Evolutionary conservation across 164 flowering plant genomes (phyloP).

Genomic region (Hamamelis virginiana): DNA sequence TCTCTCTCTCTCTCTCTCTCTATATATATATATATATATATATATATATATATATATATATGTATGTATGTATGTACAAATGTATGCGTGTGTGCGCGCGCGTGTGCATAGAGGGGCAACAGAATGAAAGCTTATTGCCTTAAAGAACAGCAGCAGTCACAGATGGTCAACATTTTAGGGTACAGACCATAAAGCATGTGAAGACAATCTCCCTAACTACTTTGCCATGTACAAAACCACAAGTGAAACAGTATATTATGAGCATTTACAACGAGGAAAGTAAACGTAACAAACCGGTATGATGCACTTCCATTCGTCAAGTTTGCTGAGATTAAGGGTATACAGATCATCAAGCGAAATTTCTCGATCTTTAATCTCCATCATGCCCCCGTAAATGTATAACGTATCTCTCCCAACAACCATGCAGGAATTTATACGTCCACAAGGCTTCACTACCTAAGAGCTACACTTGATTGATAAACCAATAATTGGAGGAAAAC

Average conservation of each 20-base stretch:
- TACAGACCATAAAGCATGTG: background rate
- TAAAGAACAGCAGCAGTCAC: background rate
- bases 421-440: conserved; percentile 87
- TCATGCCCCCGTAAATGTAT: conserved; percentile 92
- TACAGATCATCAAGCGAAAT: conserved; percentile 91
- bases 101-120: background rate
- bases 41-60: too few species aligned
- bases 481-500: conserved; percentile 5
- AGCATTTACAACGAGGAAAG: conserved; percentile 1
- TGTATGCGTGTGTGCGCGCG: too few species aligned
- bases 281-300: conserved; percentile 65
- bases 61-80: too few species aligned
- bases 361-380: conserved; percentile 90
- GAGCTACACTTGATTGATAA: conserved; percentile 8
- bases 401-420: conserved; percentile 83
- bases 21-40: too few species aligned
- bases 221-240: too few species aligned
- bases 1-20: too few species aligned
- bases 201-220: too few species aligned
- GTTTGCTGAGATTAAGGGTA: conserved; percentile 89
- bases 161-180: background rate
- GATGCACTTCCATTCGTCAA: conserved; percentile 98
- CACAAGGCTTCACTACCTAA: conserved; percentile 90
- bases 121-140: background rate
- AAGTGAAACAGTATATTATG: background rate